Base-by-base conservation (phyloP, 345 rosid species). In the Brassica juncea region DNA sequence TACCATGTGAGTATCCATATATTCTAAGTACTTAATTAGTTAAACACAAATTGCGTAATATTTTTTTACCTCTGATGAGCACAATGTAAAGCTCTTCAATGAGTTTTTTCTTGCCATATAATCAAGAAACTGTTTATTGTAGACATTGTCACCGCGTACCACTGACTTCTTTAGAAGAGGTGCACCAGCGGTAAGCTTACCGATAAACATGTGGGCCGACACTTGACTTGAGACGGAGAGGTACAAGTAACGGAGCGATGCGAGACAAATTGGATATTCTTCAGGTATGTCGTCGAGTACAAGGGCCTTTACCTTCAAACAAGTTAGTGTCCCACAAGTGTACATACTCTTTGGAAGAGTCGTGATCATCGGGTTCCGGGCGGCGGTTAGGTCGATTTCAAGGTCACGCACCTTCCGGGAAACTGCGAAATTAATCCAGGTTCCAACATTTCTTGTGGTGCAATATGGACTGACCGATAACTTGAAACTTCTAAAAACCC, bases 1-100 rank as follows among this genome's bases (percentile, higher is more conserved):
- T 55, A 55, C 60, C 60, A 11, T 55, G 60, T 55, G 60, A 55
- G 60, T 55, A 55, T 55, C 60, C 60, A 55, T 16, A 55, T 55
- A 55, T 55, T 16, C 60, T 1, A 47, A 14, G 15, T 44, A 12
- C 52, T 44, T 12, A 44, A 4, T 54, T 54, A 54, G 16, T 14
- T 52, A 54, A 15, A 54, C 6, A 52, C n/a, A 54, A 0, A 54
- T 15, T 15, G 23, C 59, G 2, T 54, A 14, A n/a, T 12, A 5
- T 5, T 52, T 44, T 44, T 52, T 49, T 52, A 52, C 21, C 21
- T 52, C 21, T n/a, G 58, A 52, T n/a, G 58, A 52, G 58, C 58
- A 52, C 58, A 52, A 15, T n/a, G 19, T 52, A 52, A n/a, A 52
- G 58, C 19, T 52, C 58, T 52, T 52, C 21, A 52, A n/a, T 15